phyloP scores from a whole-genome alignment of 495 filamentous ascomycete species.

The Neurospora sp. region DNA sequence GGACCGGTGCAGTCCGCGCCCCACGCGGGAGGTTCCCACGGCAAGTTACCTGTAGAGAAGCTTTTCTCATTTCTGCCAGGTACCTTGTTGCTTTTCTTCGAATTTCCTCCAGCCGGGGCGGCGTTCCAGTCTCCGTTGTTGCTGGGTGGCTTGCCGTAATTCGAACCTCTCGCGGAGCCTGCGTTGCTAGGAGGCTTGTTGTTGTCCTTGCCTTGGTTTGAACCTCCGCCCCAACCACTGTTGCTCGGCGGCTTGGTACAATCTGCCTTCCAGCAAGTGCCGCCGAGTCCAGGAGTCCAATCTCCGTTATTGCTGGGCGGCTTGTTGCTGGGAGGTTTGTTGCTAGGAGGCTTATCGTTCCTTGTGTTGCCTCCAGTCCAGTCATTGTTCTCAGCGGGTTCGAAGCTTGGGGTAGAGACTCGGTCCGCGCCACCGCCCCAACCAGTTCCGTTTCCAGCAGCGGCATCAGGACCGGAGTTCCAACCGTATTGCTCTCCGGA shows the following conservation, averaged over 20 bases:
- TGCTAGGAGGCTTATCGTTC: background rate
- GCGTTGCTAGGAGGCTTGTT: background rate
- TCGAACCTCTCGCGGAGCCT: background rate
- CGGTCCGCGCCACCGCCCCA: background rate
- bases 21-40: background rate
- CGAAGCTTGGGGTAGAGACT: background rate
- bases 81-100: background rate
- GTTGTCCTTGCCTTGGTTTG: background rate
- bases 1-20: background rate
- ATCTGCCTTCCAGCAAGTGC: background rate
- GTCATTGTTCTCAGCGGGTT: background rate
- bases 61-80: background rate
- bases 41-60: no score
- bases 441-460: background rate
- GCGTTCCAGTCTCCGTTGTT: background rate
- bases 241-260: background rate
- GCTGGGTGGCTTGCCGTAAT: background rate
- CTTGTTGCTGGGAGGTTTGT: background rate
- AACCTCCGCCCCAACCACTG: background rate
- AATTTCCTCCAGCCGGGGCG: background rate
- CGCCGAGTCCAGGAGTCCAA: slow-evolving; percentile 4
- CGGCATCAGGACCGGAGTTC: background rate
- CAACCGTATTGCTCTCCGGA: background rate
- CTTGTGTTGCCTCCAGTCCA: background rate
- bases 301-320: background rate